phyloP scores from a whole-genome alignment of 352 stramenopile species.

The Discostella stelligera region DNA sequence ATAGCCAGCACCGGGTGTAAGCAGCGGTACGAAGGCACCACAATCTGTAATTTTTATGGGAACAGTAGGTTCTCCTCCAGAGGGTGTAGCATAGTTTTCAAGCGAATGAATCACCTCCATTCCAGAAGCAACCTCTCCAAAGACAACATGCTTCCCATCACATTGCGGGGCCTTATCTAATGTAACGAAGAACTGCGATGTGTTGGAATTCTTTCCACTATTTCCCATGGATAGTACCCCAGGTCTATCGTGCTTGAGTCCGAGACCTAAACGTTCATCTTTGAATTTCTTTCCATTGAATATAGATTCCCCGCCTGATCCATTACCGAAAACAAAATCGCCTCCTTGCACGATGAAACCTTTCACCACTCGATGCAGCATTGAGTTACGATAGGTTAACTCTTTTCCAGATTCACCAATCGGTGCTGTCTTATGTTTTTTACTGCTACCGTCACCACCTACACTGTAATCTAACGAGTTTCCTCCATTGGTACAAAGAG shows the following conservation, averaged over 20 bases:
- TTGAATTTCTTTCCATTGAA: conserved; percentile 97
- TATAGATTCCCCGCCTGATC: conserved; percentile 91
- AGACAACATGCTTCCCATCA: conserved; percentile 98
- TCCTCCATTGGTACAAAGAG: conserved; percentile 67
- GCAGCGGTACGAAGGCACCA: conserved; percentile 56
- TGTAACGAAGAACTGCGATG: conserved; percentile 94
- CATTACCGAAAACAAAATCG: conserved; percentile 91
- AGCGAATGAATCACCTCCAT: conserved; percentile 55
- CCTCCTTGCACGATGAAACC: conserved; percentile 87
- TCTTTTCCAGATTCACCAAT: conserved; percentile 90
- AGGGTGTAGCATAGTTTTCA: conserved; percentile 37
- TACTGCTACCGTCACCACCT: not conserved
- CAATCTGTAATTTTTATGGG: conserved; percentile 71
- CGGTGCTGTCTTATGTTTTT: conserved; percentile 48
- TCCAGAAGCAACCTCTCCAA: conserved; percentile 89
- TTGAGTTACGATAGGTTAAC: conserved; percentile 90
- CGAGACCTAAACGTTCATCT: conserved; percentile 71
- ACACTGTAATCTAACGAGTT: conserved; percentile 17
- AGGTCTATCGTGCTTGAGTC: conserved; percentile 89
- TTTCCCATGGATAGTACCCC: conserved; percentile 95
- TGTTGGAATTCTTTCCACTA: conserved; percentile 93
- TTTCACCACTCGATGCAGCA: conserved; percentile 89
- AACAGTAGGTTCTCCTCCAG: conserved; percentile 41
- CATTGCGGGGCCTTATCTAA: conserved; percentile 68
- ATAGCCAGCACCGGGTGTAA: conserved; percentile 56